Base-by-base conservation (phyloP, 257 asterid species). In the Asclepias syriaca region DNA sequence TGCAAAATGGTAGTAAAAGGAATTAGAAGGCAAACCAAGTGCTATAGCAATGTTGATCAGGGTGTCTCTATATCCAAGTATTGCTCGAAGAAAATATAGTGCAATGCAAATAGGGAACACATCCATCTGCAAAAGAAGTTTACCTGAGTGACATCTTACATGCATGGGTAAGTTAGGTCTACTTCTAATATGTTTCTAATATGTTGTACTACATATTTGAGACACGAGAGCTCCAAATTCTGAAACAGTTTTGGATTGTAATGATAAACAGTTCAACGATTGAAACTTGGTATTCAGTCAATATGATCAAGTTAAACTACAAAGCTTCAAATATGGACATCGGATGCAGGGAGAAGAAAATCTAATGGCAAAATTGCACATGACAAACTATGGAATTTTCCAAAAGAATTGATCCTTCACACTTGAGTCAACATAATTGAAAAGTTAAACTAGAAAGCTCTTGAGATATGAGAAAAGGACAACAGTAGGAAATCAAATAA, bases 71-170 rank as follows among this genome's bases (percentile, higher is more conserved):
- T 90, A 72, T 81, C 75, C 77, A 92, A 90, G 83, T 92, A 92
- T 82, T 92, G 98, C 81, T 92, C 98, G 75, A 92, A 92, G 87
- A 87, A 92, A 87, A 85, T 90, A 77, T 92, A 92, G 77, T 84
- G 90, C 72, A 92, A 96, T 11, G 98, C n/a, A n/a, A 83, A 65
- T 90, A 92, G 8, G 98, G 98, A 67, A 92, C 56, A 90, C 67
- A 24, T 88, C 87, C 72, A 92, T 88, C 98, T 92, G 96, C 87
- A 84, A 37, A 50, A 77, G 65, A 71, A 22, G 75, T n/a, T 22
- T 16, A 32, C 37, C 40, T 51, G 11, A 24, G 66, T 37, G 66
- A 11, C 3, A 37, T 39, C 45, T 70, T 56, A 21, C 29, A 56
- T 6, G 21, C 46, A 56, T 6, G 45, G 32, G 57, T 58, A 46